Conservation (phyloP, 805 yeast genomes). For the Komagataella mondaviorum region DNA sequence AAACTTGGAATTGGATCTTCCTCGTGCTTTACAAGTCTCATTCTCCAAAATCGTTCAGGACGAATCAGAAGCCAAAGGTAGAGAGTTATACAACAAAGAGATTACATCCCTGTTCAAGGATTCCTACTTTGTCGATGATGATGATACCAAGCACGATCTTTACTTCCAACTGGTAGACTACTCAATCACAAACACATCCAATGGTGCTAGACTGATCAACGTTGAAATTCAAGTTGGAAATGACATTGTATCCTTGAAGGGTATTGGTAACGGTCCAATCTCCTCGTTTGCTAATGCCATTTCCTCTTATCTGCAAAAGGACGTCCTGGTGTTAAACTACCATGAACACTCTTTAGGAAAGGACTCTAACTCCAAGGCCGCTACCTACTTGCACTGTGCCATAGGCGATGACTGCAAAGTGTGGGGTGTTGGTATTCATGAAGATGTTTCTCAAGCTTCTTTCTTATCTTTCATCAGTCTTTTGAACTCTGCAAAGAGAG, state of each 20-base stretch:
- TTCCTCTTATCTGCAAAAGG: constrained; percentile 33
- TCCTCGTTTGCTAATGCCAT: constrained; percentile 61
- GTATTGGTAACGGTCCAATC: constrained; percentile 70
- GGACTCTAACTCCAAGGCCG: constrained; percentile 63
- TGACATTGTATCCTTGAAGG: constrained; percentile 23
- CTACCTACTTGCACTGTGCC: constrained; percentile 55
- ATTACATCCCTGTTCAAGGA: constrained; percentile 42
- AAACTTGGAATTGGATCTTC: constrained; percentile 59
- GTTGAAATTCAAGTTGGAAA: constrained; percentile 27
- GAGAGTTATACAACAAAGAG: constrained; percentile 59
- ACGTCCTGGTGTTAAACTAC: constrained; percentile 52
- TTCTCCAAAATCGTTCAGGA: constrained; percentile 54
- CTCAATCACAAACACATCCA: constrained; percentile 10
- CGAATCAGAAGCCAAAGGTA: constrained; percentile 50
- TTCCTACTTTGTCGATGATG: constrained; percentile 33
- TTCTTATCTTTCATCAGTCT: constrained; percentile 35
- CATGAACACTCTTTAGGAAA: constrained; percentile 64
- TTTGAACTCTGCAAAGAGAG: constrained; percentile 17
- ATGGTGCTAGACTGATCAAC: constrained; percentile 26
- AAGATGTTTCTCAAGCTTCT: constrained; percentile 42
- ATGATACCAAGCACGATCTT: constrained; percentile 18
- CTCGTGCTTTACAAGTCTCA: constrained; percentile 56
- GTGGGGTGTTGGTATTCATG: constrained; percentile 50
- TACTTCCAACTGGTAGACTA: constrained; percentile 1
- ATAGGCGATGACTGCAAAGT: constrained; percentile 15